Evolutionary conservation across 176 grass and related monocot genomes (phyloP), one percentile per base, ranked within the genome.

Genomic region (Avena atlantica): DNA sequence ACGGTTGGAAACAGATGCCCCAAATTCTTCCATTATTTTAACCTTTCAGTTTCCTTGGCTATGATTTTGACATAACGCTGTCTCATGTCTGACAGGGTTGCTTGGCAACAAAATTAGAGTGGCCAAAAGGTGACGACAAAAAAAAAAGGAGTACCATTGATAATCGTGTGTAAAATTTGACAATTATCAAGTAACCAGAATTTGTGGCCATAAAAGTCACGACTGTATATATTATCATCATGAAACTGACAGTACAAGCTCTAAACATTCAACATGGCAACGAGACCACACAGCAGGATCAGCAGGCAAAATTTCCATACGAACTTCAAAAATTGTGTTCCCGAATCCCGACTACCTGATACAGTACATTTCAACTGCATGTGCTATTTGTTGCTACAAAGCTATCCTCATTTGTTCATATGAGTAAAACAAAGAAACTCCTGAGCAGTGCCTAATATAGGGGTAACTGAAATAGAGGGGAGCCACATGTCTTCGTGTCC

Each of bases 371-470:
- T 60, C 19, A 17, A 29, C 42, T 14, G 58, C 60, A 19, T 60
- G 4, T 74, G 42, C 12, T 70, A 15, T 62, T 23, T 69, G 29
- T 67, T 44, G n/a, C 27, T 85, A 21, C 25, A 80, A 85, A 81
- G 21, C 69, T 81, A 75, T 79, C 2, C n/a, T 42, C 49, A 60
- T 14, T 74, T 36, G 19, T 72, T 66, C 61, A 20, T 15, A 47
- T 45, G 25, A 27, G 56, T 42, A 50, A 53, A 78, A 23, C 24
- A 62, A 85, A 34, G 15, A 74, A 61, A 47, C 36, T 57, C 53
- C 57, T 57, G 15, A 80, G 74, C 14, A 44, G 19, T 4, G 20
- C 63, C 85, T 8, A 74, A 3, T 40, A 45, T 19, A 72, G 25
- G 17, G 57, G 9, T 12, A 29, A 64, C 1, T 85, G 36, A 34